A percentile compares a stretch with the other conserved stretches of the same genome.
These are phyloP conservation scores for Candida patagonica DNA, from an alignment of 805 yeast genomes.

Conservation along the genomic window DNA sequence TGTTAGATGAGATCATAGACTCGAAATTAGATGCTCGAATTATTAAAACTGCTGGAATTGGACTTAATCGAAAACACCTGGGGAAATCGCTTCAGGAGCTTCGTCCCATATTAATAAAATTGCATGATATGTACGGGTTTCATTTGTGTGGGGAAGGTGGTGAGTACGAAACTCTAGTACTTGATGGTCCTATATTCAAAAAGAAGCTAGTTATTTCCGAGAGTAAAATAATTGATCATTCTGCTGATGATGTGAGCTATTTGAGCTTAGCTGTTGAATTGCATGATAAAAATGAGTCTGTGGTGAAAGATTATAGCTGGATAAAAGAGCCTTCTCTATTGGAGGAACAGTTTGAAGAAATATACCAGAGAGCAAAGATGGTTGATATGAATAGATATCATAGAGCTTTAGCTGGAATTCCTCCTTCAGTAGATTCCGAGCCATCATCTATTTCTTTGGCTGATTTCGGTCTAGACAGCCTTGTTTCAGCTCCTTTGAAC, in stretches of 20 bases:
- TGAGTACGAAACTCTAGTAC: conserved; percentile 87
- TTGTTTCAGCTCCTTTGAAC: background rate
- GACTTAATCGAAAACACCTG: conserved; percentile 56
- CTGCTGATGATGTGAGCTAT: conserved; percentile 63
- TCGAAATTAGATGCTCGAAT: conserved; percentile 68
- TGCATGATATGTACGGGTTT: conserved; percentile 64
- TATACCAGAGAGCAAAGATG: conserved; percentile 9
- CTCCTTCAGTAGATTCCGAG: no score
- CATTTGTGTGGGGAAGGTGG: conserved; percentile 99
- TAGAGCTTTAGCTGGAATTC: no score
- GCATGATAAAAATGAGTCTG: conserved; percentile 24
- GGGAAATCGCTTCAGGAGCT: conserved; percentile 59
- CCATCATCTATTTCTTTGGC: no score
- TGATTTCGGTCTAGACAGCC: background rate
- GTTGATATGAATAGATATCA: background rate
- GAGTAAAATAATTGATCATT: conserved; percentile 35
- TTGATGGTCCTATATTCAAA: conserved; percentile 80
- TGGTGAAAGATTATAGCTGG: conserved; percentile 13
- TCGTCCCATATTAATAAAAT: conserved; percentile 41
- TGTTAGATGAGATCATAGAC: conserved; percentile 73
- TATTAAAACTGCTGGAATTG: conserved; percentile 90
- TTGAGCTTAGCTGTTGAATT: conserved; percentile 46
- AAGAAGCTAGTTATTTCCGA: conserved; percentile 38
- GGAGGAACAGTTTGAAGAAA: conserved; percentile 27
- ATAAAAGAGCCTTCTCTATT: conserved; percentile 21